phyloP scores from a whole-genome alignment of 768 basidiomycete genomes.

The Obba rivulosa region DNA sequence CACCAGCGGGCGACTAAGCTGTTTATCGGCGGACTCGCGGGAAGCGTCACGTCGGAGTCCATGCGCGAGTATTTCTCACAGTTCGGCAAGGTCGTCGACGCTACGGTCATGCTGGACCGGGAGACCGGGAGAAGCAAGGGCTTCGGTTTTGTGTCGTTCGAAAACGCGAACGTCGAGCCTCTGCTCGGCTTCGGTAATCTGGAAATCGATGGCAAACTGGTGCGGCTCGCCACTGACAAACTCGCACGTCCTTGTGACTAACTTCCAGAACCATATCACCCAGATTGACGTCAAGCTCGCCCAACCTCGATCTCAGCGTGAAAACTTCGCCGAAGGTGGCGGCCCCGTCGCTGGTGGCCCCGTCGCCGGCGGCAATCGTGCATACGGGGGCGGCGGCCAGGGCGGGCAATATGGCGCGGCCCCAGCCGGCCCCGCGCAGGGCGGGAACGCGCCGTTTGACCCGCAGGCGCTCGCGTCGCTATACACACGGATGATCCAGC shows the following conservation, averaged over 20 bases:
- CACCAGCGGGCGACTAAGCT: slow-evolving; percentile 91
- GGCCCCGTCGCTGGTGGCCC: slow-evolving; percentile 9
- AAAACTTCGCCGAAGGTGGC: slow-evolving; percentile 52
- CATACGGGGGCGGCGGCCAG: slow-evolving; percentile 27
- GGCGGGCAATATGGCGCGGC: slow-evolving; percentile 32
- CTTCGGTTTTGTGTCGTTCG: slow-evolving; percentile 96
- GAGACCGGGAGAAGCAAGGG: slow-evolving; percentile 95
- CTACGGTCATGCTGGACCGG: slow-evolving; percentile 97
- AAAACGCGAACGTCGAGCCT: slow-evolving; percentile 84
- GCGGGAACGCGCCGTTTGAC: slow-evolving; percentile 70
- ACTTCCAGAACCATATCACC: not conserved
- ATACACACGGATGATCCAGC: slow-evolving; percentile 94
- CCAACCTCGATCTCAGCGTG: slow-evolving; percentile 81
- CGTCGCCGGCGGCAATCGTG: slow-evolving; percentile 4
- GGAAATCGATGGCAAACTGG: slow-evolving; percentile 92
- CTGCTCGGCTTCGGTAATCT: slow-evolving; percentile 86
- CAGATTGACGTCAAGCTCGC: slow-evolving; percentile 98
- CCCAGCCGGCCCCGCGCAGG: slow-evolving; percentile 17
- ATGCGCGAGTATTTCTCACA: slow-evolving; percentile 92
- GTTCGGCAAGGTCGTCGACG: slow-evolving; percentile 94
- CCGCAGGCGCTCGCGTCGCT: slow-evolving; percentile 88
- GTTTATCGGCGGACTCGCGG: slow-evolving; percentile 93
- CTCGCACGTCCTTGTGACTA: not conserved
- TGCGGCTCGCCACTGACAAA: slow-evolving; percentile 33
- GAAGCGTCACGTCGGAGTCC: slow-evolving; percentile 87